Base-by-base conservation (phyloP, 1,284 basidiomycete genomes). In the Lentinus polychrous region DNA sequence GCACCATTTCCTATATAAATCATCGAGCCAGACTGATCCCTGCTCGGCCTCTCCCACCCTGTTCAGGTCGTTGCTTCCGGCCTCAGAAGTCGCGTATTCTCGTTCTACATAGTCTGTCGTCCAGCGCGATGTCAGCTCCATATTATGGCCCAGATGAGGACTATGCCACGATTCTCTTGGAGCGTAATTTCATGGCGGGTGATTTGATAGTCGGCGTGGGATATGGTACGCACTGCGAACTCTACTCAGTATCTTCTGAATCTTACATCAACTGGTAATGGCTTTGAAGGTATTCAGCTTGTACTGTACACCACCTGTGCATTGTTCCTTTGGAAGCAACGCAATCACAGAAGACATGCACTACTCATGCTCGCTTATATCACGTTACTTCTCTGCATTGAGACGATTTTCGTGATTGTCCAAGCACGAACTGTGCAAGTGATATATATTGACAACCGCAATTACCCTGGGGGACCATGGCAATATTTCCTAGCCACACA, bases 401-500 rank as follows among this genome's bases (percentile, higher is more conserved):
- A 71, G 51, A 69, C 68, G 0, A 59, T 72, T 34, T 73, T 66
- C 52, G 57, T 62, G 35, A 61, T 65, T 15, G 66, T 67, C 1
- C 67, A 71, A 51, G 64, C 55, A 3, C 53, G 56, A 20, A 59
- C 58, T 1, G 58, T 59, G 8, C 69, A 74, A 52, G 57, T 67
- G 22, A 62, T 70, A 11, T 75, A 72, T 47, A 62, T 74, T 46
- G 70, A 72, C 53, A 70, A 74, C 52, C 64, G 72, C 31, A 69
- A 72, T 43, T 74, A 68, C 49, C 70, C 71, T 10, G 57, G 57
- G 8, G 64, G 64, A 1, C 64, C 64, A 2, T 72, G 69, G 68
- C 48, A 49, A 18, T 76, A 69, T 55, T 73, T 73, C 57, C 56
- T 72, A 15, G 66, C 57, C 65, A 55, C 55, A 23, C 58, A 61